Conservation (phyloP, 306 rosid genomes). For the Cucurbita argyrosperma region DNA sequence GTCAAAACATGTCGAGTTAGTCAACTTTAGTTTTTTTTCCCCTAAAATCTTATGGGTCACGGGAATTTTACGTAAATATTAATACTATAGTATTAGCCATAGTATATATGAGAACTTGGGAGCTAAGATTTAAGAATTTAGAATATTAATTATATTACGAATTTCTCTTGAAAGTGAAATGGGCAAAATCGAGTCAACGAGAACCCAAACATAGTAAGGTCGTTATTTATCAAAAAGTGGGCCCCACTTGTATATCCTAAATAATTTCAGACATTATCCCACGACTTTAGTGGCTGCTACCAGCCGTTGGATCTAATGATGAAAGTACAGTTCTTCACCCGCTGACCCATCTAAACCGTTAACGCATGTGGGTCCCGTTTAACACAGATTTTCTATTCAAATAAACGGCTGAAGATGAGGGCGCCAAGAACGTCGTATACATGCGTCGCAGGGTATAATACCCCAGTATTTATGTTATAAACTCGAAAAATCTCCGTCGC, state of each 20-base stretch:
- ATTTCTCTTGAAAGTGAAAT: background rate
- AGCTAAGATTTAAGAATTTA: background rate
- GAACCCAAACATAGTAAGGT: background rate
- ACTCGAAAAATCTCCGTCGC: constrained; percentile 2
- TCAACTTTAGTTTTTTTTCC: no score
- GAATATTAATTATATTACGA: background rate
- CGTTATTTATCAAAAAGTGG: background rate
- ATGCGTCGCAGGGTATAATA: background rate
- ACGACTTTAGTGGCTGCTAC: background rate
- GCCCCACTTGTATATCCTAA: background rate
- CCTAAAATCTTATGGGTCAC: no score
- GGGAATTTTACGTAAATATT: no score
- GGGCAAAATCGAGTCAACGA: background rate
- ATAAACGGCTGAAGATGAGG: background rate
- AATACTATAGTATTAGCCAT: no score
- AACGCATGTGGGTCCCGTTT: background rate
- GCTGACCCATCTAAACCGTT: background rate
- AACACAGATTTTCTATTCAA: background rate
- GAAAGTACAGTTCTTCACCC: no score
- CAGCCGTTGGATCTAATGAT: background rate
- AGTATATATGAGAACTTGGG: background rate
- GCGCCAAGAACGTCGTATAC: background rate
- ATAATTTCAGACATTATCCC: background rate
- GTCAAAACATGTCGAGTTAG: background rate
- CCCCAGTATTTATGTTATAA: background rate